phyloP scores from a whole-genome alignment of 352 stramenopile species.

The Phytopythium mirpurense region DNA sequence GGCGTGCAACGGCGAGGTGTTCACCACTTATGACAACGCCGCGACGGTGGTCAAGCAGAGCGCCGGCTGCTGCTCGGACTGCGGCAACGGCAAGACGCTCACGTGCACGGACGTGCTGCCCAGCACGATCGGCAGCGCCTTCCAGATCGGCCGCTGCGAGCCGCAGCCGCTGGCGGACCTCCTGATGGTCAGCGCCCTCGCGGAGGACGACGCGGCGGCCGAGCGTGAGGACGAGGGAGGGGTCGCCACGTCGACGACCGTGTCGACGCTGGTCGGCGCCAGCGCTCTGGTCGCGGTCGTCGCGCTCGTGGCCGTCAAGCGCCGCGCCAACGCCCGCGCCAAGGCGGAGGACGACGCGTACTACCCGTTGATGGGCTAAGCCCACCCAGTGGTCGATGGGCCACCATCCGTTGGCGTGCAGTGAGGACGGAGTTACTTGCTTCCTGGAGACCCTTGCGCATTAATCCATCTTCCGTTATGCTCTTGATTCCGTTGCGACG shows the following conservation, averaged over 20 bases:
- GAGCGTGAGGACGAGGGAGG: neutral
- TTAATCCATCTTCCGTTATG: too few relatives aligned
- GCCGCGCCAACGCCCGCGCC: neutral
- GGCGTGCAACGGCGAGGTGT: neutral
- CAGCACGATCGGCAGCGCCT: neutral
- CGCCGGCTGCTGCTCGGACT: neutral
- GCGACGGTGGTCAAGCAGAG: neutral
- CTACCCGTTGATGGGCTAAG: constrained; percentile 11
- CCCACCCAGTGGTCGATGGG: too few relatives aligned
- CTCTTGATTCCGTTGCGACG: too few relatives aligned
- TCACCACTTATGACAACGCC: neutral
- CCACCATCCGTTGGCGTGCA: too few relatives aligned
- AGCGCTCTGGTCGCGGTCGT: constrained; percentile 9
- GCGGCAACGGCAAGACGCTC: neutral
- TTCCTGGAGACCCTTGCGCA: too few relatives aligned
- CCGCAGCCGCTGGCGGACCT: neutral
- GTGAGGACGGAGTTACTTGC: too few relatives aligned
- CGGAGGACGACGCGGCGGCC: neutral
- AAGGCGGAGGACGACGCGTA: constrained; percentile 8
- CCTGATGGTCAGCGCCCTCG: neutral
- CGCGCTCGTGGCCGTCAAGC: constrained; percentile 6
- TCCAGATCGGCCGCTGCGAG: constrained; percentile 1
- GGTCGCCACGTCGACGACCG: neutral
- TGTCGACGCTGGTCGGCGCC: neutral
- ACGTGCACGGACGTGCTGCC: neutral